These are phyloP conservation scores for Fusarium succisae DNA, from an alignment of 2,329 filamentous ascomycete genomes.

Conservation along the genomic window DNA sequence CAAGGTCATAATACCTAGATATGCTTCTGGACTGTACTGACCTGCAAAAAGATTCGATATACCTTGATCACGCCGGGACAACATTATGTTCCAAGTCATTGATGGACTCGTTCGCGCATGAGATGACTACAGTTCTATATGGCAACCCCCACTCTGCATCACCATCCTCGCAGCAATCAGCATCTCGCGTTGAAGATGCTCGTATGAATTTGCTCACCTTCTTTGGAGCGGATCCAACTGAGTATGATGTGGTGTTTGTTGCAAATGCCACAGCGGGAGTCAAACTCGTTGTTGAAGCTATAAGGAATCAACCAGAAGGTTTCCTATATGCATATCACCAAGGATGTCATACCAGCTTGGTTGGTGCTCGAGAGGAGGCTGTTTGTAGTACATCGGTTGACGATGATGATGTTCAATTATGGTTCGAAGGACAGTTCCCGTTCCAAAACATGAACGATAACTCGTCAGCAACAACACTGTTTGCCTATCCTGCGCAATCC, in stretches of 20 bases:
- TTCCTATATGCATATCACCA: slow-evolving; percentile 87
- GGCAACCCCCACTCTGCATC: slow-evolving; percentile 95
- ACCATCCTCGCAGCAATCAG: slow-evolving; percentile 79
- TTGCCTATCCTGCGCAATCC: slow-evolving; percentile 91
- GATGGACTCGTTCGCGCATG: slow-evolving; percentile 80
- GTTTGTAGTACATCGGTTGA: slow-evolving; percentile 71
- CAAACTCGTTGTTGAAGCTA: slow-evolving; percentile 83
- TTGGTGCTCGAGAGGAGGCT: slow-evolving; percentile 82
- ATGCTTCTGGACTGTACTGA: neutral
- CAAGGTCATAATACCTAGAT: slow-evolving; percentile 57
- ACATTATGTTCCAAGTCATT: slow-evolving; percentile 83
- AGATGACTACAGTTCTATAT: slow-evolving; percentile 81
- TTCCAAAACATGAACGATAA: slow-evolving; percentile 39
- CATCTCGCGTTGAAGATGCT: slow-evolving; percentile 78
- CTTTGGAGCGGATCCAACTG: slow-evolving; percentile 81
- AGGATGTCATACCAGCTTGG: slow-evolving; percentile 85
- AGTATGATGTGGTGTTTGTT: slow-evolving; percentile 91
- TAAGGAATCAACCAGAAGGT: slow-evolving; percentile 73
- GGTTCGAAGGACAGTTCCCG: slow-evolving; percentile 61
- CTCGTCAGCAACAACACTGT: slow-evolving; percentile 53
- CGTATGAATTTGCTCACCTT: slow-evolving; percentile 76
- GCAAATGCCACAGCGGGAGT: slow-evolving; percentile 92
- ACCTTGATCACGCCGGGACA: slow-evolving; percentile 97
- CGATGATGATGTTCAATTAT: slow-evolving; percentile 70
- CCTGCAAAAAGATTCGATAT: slow-evolving; percentile 69